Base-by-base conservation (phyloP, 768 basidiomycete genomes). In the Lactifluus subvellereus region DNA sequence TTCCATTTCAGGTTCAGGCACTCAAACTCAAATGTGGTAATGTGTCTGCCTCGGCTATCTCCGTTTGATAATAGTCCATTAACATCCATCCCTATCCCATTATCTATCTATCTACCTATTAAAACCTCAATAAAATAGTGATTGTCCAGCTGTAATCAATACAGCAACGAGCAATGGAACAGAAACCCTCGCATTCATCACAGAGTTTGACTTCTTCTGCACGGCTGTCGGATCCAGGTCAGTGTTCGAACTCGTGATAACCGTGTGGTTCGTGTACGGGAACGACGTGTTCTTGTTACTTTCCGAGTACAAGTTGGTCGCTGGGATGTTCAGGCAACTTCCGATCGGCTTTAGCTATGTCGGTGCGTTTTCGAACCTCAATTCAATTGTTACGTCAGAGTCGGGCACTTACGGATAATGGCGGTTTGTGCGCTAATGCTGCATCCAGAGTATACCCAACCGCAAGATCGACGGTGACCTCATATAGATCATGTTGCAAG, bases 381-480 rank as follows among this genome's bases (percentile, higher is more conserved):
- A 59, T 37, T 61, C 22, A 27, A 27, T 22, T 22, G 2, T 53
- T 9, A 3, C 6, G 54, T 32, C 6, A 45, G 0, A 8, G 20
- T 54, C 42, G 13, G 1, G 14, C 40, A 71, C 78, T 63, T 69
- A 95, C 85, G 47, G 76, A 83, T 72, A 94, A 85, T 3, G 79
- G 65, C 14, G 89, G 90, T 16, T 77, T 77, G 69, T 86, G 84
- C 22, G 69, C 79, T 69, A 89, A 73, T 22, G 93, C 95, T 33
- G 85, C 79, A 61, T 90, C 82, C 18, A 97, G 78, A 66, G 91
- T 87, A 76, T 94, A 94, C 27, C 90, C 92, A 61, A 88, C 81
- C 33, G 94, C 94, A 66, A 98, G 84, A 69, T 96, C 91, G 56
- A 96, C 93, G 13, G 91, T 89, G 69, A 91, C 84, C 66, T 86